Base-by-base conservation (phyloP, 2,329 filamentous ascomycete species). In the Penicillium digitatum region DNA sequence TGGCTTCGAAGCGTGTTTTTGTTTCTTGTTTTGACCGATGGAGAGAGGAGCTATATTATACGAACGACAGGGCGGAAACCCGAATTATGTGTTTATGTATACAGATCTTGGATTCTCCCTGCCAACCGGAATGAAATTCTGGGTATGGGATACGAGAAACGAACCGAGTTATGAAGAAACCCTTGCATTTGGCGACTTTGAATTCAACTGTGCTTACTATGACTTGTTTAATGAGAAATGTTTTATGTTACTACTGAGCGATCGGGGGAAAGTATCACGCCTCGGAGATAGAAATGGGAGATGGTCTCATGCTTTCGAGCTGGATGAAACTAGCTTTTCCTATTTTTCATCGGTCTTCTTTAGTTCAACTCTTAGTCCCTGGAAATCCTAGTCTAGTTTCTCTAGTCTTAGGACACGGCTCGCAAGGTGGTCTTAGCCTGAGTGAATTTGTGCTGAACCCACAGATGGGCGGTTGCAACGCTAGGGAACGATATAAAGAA, bases 21-120 rank as follows among this genome's bases (percentile, higher is more conserved):
- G 40, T 56, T 60, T 55, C 48, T 56, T 54, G 54, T 55, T 59
- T 57, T 58, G 57, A 56, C 5, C 43, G 49, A 22, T 52, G 39
- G 56, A n/a, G 43, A 52, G 54, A 45, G 35, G 54, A 27, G 35
- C 27, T 45, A 58, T 56, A 58, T 54, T 58, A 60, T 56, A 61
- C 48, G 48, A 53, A 51, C 48, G 39, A 45, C 47, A 37, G 26
- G 39, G 39, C 34, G 52, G 45, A 38, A 34, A 51, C 50, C 42
- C 48, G 50, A 44, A 26, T 47, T 24, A 46, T 50, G 55, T 48
- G 48, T 35, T 39, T 37, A 57, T 55, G 52, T 42, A 46, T 58
- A 58, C 53, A 53, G 54, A 44, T 49, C 24, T 35, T 32, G 24
- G 26, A 34, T 49, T 14, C 32, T 39, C 37, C 31, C 31, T 12